Percentiles rank a stretch among this genome's conserved stretches.
Evolutionary conservation across 1,139 yeast species (phyloP).

Genomic region (Pneumocystis wakefieldiae): DNA sequence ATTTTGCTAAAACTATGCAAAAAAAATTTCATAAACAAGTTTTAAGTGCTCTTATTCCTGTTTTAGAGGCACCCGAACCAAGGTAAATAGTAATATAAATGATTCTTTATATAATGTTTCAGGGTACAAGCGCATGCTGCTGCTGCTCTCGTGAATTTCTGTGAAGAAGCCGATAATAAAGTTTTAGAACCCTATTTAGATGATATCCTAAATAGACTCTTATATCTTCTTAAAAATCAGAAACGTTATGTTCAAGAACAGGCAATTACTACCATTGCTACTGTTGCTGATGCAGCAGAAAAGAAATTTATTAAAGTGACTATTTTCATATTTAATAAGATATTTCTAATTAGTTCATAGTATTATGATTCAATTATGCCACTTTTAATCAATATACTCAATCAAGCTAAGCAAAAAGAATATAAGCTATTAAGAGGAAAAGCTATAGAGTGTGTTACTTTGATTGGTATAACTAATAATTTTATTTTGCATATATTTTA

Average conservation of each 20-base stretch:
- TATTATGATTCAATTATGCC: conserved; percentile 95
- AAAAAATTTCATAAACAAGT: conserved; percentile 62
- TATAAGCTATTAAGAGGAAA: conserved; percentile 75
- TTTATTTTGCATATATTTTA: background rate
- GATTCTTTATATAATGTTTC: background rate
- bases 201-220: conserved; percentile 52
- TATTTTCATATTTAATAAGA: background rate
- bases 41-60: conserved; percentile 76
- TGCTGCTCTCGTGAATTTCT: conserved; percentile 89
- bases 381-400: conserved; percentile 60
- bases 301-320: conserved; percentile 46
- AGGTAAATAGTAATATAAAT: background rate
- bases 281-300: conserved; percentile 97
- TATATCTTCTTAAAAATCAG: conserved; percentile 66
- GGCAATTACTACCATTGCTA: conserved; percentile 89
- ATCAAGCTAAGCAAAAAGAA: conserved; percentile 54
- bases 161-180: conserved; percentile 81
- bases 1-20: conserved; percentile 81
- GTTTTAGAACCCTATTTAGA: conserved; percentile 83
- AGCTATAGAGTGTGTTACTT: conserved; percentile 87
- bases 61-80: conserved; percentile 15
- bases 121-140: conserved; percentile 98
- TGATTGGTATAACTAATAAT: conserved; percentile 30
- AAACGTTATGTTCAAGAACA: conserved; percentile 93
- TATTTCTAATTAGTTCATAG: conserved; percentile 20